A percentile compares a stretch with the other conserved stretches of the same genome.
Conservation (phyloP, 2,329 filamentous ascomycete genomes). For the Hypoxylon sp. region DNA sequence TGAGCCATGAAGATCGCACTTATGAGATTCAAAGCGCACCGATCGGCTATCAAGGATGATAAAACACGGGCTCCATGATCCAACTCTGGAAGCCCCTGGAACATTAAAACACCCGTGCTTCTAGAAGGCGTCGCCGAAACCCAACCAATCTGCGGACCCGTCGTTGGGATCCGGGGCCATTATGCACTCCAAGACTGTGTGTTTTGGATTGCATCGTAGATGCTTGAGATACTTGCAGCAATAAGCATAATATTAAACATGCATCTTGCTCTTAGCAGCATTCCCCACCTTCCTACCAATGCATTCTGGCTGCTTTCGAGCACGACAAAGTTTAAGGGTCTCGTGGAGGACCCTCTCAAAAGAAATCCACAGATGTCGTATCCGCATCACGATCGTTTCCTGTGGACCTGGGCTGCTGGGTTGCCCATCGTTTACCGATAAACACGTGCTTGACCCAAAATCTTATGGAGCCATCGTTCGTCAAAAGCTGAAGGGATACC, state of each 20-base stretch:
- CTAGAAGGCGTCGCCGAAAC: constrained; percentile 41
- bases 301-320: constrained; percentile 23
- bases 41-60: constrained; percentile 40
- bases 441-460: constrained; percentile 3
- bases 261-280: constrained; percentile 25
- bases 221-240: constrained; percentile 20
- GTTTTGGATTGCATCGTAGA: constrained; percentile 33
- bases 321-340: constrained; percentile 24
- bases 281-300: constrained; percentile 32
- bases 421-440: constrained; percentile 11
- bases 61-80: constrained; percentile 41
- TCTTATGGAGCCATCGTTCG: constrained; percentile 3
- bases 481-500: constrained; percentile 4
- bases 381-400: constrained; percentile 26
- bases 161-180: constrained; percentile 30
- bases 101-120: constrained; percentile 28
- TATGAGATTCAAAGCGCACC: constrained; percentile 25
- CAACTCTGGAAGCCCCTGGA: constrained; percentile 28
- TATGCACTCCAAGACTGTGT: constrained; percentile 28
- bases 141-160: constrained; percentile 27
- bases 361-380: constrained; percentile 5
- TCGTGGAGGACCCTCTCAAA: constrained; percentile 4
- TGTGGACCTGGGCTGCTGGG: constrained; percentile 7
- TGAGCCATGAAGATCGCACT: constrained; percentile 23
- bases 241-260: constrained; percentile 38